Base-by-base conservation (phyloP, 192 early-diverging fungal genomes). In the Coemansia sp. region DNA sequence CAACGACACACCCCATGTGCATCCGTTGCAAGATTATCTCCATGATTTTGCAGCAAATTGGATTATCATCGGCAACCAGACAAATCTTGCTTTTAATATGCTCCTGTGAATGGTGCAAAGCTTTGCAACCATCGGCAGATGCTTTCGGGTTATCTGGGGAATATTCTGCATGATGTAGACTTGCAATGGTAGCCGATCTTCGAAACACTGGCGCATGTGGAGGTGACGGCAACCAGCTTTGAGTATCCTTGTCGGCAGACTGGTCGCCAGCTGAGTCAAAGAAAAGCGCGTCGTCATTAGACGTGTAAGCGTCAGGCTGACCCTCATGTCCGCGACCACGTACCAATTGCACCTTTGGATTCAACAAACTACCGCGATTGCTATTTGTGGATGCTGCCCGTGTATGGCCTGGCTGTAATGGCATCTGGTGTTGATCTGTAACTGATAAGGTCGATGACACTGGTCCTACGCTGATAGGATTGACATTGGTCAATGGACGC, bases 31-130 rank as follows among this genome's bases (percentile, higher is more conserved):
- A 74, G 61, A 95, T 88, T n/a, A 90, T 91, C 74, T 98, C 95
- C 62, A 98, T 67, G 58, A 98, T 91, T 71, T 93, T 93, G 60
- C 87, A 85, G 47, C 88, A 87, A 44, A 95, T 90, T 6, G 93
- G 93, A 62, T 98, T 98, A 71, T 94, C 93, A 59, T 98, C 95
- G 5, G 89, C 94, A 48, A 98, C 86, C 16, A 98, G 66, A 69
- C 86, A 88, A 66, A 69, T 49, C 7, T 22, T 59, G 54, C 75
- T 77, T 9, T 68, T 48, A 56, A 86, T 27, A 9, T 61, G 47
- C 38, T 51, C 60, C 0, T 48, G 49, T 47, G 22, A 38, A 9
- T 38, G 34, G 1, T 38, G 8, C 34, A 12, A 12, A 1, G 26
- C 31, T 56, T 19, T 34, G 55, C 21, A 77, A 56, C 81, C 83